Evolutionary conservation across 202 grass and related monocot genomes (phyloP).

Genomic region (Cymbopogon flexuosus): DNA sequence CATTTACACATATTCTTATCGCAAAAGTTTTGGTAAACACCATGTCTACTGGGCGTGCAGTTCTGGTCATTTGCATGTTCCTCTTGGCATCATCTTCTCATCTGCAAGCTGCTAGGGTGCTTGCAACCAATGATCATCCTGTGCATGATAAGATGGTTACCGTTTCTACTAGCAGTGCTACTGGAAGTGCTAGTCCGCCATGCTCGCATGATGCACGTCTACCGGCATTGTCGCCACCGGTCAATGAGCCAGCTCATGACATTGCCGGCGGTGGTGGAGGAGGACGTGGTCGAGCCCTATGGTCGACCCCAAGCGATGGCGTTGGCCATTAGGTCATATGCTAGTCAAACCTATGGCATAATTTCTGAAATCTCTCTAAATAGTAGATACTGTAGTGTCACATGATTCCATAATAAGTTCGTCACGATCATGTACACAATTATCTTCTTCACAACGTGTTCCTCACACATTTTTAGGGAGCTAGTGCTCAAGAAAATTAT

Average conservation of each 20-base stretch:
- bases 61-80: slow-evolving; percentile 22
- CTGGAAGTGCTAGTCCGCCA: background rate
- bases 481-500: background rate
- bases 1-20: background rate
- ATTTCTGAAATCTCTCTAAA: too few relatives aligned
- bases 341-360: background rate
- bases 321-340: slow-evolving; percentile 32
- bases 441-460: background rate
- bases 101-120: slow-evolving; percentile 18
- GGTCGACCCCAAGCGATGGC: slow-evolving; percentile 44
- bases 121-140: background rate
- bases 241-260: background rate
- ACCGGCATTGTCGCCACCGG: background rate
- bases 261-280: background rate
- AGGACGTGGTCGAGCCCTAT: slow-evolving; percentile 15
- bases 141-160: background rate
- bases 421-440: background rate
- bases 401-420: background rate
- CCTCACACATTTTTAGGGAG: background rate
- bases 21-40: background rate
- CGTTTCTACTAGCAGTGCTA: too few relatives aligned
- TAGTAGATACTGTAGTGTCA: background rate
- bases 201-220: background rate
- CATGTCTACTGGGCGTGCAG: background rate
- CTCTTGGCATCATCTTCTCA: slow-evolving; percentile 9